Evolutionary conservation across 2,329 filamentous ascomycete genomes (phyloP).

Genomic region (Scytalidium sp.): DNA sequence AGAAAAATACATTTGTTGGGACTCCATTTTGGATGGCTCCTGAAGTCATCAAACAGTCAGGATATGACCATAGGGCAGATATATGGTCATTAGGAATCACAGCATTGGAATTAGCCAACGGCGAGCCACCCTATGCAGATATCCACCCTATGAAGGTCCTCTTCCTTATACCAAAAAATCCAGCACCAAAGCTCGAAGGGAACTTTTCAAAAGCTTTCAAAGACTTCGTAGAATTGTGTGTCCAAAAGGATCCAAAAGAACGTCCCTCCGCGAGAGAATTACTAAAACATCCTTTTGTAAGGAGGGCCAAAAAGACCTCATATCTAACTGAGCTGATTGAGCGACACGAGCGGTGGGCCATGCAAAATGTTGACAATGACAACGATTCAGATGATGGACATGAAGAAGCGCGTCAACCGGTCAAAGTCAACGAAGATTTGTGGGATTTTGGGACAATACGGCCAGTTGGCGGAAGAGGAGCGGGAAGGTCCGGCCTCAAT

Average conservation of each 20-base stretch:
- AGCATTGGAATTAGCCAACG: slow-evolving; percentile 84
- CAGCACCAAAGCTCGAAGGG: slow-evolving; percentile 76
- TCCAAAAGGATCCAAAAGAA: slow-evolving; percentile 86
- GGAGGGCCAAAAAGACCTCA: slow-evolving; percentile 90
- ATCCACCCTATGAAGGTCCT: slow-evolving; percentile 99
- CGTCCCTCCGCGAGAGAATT: slow-evolving; percentile 84
- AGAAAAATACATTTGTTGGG: slow-evolving; percentile 98
- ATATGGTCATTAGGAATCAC: slow-evolving; percentile 98
- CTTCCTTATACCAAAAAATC: slow-evolving; percentile 94
- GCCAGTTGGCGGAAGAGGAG: slow-evolving; percentile 67
- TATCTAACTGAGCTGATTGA: slow-evolving; percentile 96
- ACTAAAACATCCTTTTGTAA: slow-evolving; percentile 85
- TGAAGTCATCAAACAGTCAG: slow-evolving; percentile 97
- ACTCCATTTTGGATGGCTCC: slow-evolving; percentile 99
- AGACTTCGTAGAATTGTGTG: slow-evolving; percentile 78
- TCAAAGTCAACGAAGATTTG: slow-evolving; percentile 72
- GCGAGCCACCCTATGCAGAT: slow-evolving; percentile 91
- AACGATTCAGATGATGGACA: slow-evolving; percentile 56
- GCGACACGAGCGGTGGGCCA: slow-evolving; percentile 81
- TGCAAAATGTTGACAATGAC: slow-evolving; percentile 73
- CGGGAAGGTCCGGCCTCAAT: slow-evolving; percentile 58
- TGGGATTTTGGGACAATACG: slow-evolving; percentile 99
- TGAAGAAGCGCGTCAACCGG: slow-evolving; percentile 38
- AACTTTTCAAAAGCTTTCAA: slow-evolving; percentile 82
- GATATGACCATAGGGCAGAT: slow-evolving; percentile 96